Evolutionary conservation across 2,329 filamentous ascomycete genomes (phyloP), one percentile per base, ranked within the genome.

Genomic region (Verticillium isaacii): DNA sequence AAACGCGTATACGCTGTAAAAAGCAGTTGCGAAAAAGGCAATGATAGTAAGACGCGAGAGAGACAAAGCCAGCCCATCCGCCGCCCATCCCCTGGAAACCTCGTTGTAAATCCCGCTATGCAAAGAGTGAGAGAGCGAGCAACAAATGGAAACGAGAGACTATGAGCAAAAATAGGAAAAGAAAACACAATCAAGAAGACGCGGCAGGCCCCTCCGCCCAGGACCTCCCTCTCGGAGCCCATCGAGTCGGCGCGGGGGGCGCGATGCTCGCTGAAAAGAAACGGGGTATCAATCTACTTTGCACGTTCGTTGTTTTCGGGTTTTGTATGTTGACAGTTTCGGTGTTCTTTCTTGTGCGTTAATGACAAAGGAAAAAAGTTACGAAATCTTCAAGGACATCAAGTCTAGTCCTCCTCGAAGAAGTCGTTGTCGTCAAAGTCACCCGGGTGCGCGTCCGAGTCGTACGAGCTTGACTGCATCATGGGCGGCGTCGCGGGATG

Each of bases 361-460:
- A 65, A 45, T 66, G 60, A 71, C 69, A 72, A 70, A 71, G 14
- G 65, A 66, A 70, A 72, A 71, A 60, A 58, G 54, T 65, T 15
- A n/a, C 58, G 52, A 62, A n/a, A 36, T 34, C 1, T 17, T 59
- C 45, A 5, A 56, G 54, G 25, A 56, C 25, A 56, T 34, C 25
- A 32, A 19, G 23, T 32, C 70, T 64, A 76, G 63, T 79, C 77
- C 67, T 84, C 80, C 65, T 83, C 82, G 66, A 85, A 85, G 74
- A 86, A 86, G 60, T 82, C 83, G 37, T 83, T 80, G 70, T 86
- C 83, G 68, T 86, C 83, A 73, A 85, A 85, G 60, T 85, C 82
- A 62, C 81, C 85, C 3, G 82, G 79, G 41, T 81, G 81, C 7
- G 86, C 86, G 71, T 89, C 86, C 34, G 79, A 79, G 69, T 89